Conservation (phyloP, 2,329 filamentous ascomycete genomes). For the Nothophaeocryptopus gaeumannii region DNA sequence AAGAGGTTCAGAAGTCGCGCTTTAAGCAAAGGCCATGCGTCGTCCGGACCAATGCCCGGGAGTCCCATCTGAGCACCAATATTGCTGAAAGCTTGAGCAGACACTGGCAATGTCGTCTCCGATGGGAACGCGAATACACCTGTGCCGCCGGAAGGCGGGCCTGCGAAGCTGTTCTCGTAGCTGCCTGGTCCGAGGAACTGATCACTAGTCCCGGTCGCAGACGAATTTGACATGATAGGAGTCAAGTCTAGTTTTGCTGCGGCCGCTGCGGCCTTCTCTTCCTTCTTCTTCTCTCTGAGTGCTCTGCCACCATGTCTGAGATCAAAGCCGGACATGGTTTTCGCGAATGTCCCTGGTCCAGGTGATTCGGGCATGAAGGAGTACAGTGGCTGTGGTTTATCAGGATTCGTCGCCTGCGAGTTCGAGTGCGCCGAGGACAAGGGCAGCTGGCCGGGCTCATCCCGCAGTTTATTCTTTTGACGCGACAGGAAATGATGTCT, state of each 20-base stretch:
- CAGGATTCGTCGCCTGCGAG: slow-evolving; percentile 71
- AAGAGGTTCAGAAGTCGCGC: slow-evolving; percentile 75
- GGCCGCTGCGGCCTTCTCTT: slow-evolving; percentile 48
- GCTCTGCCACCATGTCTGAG: slow-evolving; percentile 73
- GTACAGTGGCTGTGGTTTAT: slow-evolving; percentile 72
- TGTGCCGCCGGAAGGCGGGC: slow-evolving; percentile 30
- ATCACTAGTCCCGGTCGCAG: slow-evolving; percentile 25
- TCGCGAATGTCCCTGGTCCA: slow-evolving; percentile 68
- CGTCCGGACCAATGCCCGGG: slow-evolving; percentile 57
- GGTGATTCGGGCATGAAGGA: slow-evolving; percentile 76
- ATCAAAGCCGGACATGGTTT: slow-evolving; percentile 78
- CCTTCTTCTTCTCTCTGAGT: slow-evolving; percentile 68
- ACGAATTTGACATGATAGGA: slow-evolving; percentile 33
- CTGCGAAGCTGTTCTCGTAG: slow-evolving; percentile 24
- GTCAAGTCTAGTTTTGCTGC: slow-evolving; percentile 33
- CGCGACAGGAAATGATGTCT: slow-evolving; percentile 77
- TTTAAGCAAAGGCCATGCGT: slow-evolving; percentile 79
- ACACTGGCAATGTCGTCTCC: slow-evolving; percentile 32
- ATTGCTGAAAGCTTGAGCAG: slow-evolving; percentile 42
- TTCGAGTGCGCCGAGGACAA: slow-evolving; percentile 75
- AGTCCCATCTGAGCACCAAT: slow-evolving; percentile 49
- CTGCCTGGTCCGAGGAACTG: slow-evolving; percentile 29
- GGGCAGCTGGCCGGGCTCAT: slow-evolving; percentile 65
- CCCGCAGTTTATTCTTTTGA: slow-evolving; percentile 72
- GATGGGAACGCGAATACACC: slow-evolving; percentile 34